Evolutionary conservation across 2,329 filamentous ascomycete genomes (phyloP), one percentile per base, ranked within the genome.

Genomic region (Rutstroemia sp.): DNA sequence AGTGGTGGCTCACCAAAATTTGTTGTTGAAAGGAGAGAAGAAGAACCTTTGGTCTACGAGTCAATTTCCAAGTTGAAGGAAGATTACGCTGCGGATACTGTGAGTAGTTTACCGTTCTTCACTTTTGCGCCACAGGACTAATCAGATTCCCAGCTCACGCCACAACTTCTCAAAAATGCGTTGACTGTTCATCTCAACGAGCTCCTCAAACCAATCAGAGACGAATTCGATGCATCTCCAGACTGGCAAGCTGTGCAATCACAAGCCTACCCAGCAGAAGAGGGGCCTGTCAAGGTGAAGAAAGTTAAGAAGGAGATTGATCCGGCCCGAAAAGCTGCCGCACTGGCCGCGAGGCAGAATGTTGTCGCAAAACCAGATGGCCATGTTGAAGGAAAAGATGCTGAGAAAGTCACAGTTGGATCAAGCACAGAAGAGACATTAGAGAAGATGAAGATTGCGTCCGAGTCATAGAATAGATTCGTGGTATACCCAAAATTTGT

Each of bases 111-210:
- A 12, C 21, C 25, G 1, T 10, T 17, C 41, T 52, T n/a, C 16
- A 12, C 30, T 38, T 10, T 39, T 23, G 27, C 9, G 23, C 19
- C 5, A 25, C 19, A 41, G 4, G 16, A 39, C 56, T 59, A 58
- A 58, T 64, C 64, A 46, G 66, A 50, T 27, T 7, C 61, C 5
- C 61, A 85, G 79, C 80, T 96, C 60, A 90, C 88, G 1, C 94
- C 94, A 0, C 92, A 96, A 75, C 74, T 88, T 12, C 77, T 97
- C 52, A 97, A 99, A 76, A 80, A 86, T n/a, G 90, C 89, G 10
- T 84, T 95, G 5, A 81, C 87, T 5, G 79, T 83, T 52, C 89
- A 83, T 9, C 79, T 99, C 19, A 83, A 83, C 63, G 77, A 80
- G 41, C 79, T 97, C 12, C 78, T 96, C 57, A 82, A 79, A 2